Evolutionary conservation across 164 flowering plant species (phyloP).

Genomic region (Saururus chinensis): DNA sequence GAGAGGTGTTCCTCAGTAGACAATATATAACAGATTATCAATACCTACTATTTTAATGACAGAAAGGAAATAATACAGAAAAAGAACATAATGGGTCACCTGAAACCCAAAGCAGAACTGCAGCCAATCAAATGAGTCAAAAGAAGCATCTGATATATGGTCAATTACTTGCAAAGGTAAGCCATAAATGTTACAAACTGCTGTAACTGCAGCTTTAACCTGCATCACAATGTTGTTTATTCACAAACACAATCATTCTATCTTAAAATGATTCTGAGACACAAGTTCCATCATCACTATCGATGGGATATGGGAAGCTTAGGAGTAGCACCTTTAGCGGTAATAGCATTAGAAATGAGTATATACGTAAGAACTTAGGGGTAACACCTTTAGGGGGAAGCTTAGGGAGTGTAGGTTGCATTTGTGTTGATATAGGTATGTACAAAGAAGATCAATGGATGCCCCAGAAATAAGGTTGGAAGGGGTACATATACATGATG

Average conservation of each 20-base stretch:
- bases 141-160: slow-evolving; percentile 19
- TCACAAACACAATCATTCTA: background rate
- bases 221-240: slow-evolving; percentile 17
- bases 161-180: slow-evolving; percentile 41
- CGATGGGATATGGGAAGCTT: too few species aligned
- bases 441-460: too few species aligned
- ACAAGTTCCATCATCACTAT: too few species aligned
- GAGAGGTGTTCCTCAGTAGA: background rate
- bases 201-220: slow-evolving; percentile 71
- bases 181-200: slow-evolving; percentile 55
- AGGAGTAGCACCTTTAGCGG: too few species aligned
- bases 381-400: too few species aligned
- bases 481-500: too few species aligned
- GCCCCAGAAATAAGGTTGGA: too few species aligned
- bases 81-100: slow-evolving; percentile 23
- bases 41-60: background rate
- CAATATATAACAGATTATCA: background rate
- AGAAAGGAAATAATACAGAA: slow-evolving; percentile 47
- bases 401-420: too few species aligned
- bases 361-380: too few species aligned
- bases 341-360: too few species aligned
- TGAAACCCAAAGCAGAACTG: slow-evolving; percentile 76
- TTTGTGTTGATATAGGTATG: too few species aligned
- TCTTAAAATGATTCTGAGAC: background rate
- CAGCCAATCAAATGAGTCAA: slow-evolving; percentile 79